A percentile compares a stretch with the other conserved stretches of the same genome.
These are phyloP conservation scores for Opeltia flavorubescens DNA, from an alignment of 495 filamentous ascomycete species.

Conservation along the genomic window DNA sequence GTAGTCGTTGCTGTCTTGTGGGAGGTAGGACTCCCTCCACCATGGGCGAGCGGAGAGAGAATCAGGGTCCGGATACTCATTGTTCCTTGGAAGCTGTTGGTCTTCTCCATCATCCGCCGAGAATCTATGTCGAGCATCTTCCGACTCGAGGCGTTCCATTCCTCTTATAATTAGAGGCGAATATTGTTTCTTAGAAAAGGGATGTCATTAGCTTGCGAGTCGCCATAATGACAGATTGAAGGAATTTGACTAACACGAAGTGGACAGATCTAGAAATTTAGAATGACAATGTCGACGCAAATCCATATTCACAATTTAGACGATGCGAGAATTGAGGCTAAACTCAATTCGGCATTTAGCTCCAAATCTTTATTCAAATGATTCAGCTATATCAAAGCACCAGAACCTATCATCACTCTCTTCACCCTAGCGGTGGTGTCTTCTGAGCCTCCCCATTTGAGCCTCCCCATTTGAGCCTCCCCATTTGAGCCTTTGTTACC, in stretches of 20 bases:
- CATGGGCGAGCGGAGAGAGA: slow-evolving; percentile 6
- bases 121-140: not conserved
- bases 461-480: not conserved
- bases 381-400: not conserved
- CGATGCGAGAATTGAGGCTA: not conserved
- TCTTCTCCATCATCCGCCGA: not conserved
- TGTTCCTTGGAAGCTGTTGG: not conserved
- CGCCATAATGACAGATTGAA: no score
- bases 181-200: no score
- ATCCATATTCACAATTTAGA: not conserved
- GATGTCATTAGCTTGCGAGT: no score
- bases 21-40: not conserved
- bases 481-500: no score
- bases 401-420: not conserved
- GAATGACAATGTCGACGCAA: no score
- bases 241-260: no score
- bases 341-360: not conserved
- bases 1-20: no score
- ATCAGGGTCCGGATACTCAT: slow-evolving; percentile 14
- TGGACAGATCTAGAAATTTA: no score
- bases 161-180: no score
- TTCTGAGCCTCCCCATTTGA: no score
- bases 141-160: not conserved
- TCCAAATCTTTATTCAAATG: not conserved
- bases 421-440: no score